Conservation (phyloP, 1,284 basidiomycete genomes). For the Peniophora sp. region DNA sequence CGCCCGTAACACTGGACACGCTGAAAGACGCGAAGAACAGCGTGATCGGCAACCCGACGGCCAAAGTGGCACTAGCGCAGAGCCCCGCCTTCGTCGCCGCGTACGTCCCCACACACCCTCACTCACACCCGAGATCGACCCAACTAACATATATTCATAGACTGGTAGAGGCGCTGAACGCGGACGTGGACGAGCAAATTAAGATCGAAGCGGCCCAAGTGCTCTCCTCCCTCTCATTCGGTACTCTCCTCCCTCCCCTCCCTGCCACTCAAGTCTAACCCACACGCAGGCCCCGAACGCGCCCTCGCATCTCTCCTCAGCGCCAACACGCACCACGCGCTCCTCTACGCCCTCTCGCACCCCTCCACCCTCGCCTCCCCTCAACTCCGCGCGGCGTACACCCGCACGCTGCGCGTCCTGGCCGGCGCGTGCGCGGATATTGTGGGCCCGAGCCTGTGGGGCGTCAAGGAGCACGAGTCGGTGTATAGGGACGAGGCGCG, state of each 20-base stretch:
- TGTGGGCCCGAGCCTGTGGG: constrained; percentile 60
- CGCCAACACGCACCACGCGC: constrained; percentile 43
- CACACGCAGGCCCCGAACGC: constrained; percentile 43
- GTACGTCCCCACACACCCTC: too few species aligned
- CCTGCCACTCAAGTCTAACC: neutral
- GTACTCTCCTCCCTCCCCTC: constrained; percentile 21
- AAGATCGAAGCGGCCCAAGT: constrained; percentile 68
- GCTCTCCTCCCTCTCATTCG: constrained; percentile 63
- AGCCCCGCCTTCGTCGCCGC: constrained; percentile 45
- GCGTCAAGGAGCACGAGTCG: constrained; percentile 38
- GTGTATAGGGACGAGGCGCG: constrained; percentile 45
- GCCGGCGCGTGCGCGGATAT: constrained; percentile 51
- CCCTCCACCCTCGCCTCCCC: constrained; percentile 30
- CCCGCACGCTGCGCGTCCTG: constrained; percentile 53
- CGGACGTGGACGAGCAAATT: constrained; percentile 30
- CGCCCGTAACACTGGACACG: constrained; percentile 25
- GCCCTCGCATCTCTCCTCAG: constrained; percentile 49
- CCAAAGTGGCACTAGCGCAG: constrained; percentile 47
- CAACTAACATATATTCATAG: constrained; percentile 12
- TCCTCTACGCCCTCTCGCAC: constrained; percentile 47
- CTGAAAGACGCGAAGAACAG: constrained; percentile 64
- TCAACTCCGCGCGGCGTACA: constrained; percentile 45
- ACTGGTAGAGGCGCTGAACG: constrained; percentile 6
- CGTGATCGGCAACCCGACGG: constrained; percentile 68
- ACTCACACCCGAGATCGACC: too few species aligned